Base-by-base conservation (phyloP, 169 alveolate genomes). In the Plasmodium falciparum region DNA sequence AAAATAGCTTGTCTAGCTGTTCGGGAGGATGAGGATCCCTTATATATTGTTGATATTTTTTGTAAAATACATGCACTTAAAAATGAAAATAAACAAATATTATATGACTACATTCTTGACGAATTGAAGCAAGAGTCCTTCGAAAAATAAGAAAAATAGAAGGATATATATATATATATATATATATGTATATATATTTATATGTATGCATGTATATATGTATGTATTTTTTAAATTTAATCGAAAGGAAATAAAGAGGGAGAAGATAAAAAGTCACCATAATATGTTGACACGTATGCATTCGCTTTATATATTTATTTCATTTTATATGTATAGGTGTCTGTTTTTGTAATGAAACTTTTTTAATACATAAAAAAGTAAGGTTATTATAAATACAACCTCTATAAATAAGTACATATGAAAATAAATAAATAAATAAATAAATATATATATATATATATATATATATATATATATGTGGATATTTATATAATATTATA, bases 1-100 rank as follows among this genome's bases (percentile, higher is more conserved):
- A 80, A 80, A 80, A 69, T 80, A 54, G 90, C 90, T 1, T 80
- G 73, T 17, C 50, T 80, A 26, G 78, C 90, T 15, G 49, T 80
- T 58, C 62, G 90, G 20, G 90, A 80, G 20, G 90, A 80, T 47
- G 90, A 80, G 24, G 90, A 80, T 43, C 90, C 90, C 6, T 70
- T 80, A 59, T 80, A 80, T 22, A 80, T 80, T 61, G 78, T 80
- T 67, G 90, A 80, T 47, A 80, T 80, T 56, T 80, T 80, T 69
- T 80, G 90, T 56, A 80, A 62, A 80, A 70, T 80, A 12, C 90
- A 80, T 56, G 90, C 90, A 45, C 54, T 80, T 15, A 67, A 47
- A 72, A 63, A 80, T 62, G 71, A 80, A 22, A 80, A 80, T 47
- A 80, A 69, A 61, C 22, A 62, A 47, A 47, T 80, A 47, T 65